Conservation (phyloP, 345 rosid species). For the Gossypium raimondii region DNA sequence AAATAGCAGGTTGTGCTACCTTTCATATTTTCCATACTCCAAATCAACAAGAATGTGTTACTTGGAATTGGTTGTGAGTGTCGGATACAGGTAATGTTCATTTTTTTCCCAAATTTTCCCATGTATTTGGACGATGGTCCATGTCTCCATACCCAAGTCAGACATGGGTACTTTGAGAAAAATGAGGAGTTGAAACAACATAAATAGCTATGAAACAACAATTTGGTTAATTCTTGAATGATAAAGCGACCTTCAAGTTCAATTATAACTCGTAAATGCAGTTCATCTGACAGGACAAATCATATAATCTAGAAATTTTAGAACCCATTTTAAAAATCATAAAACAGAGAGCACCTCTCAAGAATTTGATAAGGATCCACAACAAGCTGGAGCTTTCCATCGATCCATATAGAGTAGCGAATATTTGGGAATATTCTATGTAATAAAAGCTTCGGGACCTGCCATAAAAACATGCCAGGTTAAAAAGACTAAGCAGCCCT, state of each 20-base stretch:
- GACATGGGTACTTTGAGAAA: not conserved
- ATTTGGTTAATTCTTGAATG: conserved; percentile 1
- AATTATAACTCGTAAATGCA: not conserved
- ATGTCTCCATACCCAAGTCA: not conserved
- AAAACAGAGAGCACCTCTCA: conserved; percentile 53
- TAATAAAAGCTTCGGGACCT: conserved; percentile 85
- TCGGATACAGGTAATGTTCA: not conserved
- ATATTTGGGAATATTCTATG: conserved; percentile 77
- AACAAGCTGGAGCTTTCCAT: conserved; percentile 87
- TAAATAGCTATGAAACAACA: not conserved
- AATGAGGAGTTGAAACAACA: not conserved
- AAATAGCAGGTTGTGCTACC: no score
- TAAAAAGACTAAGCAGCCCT: conserved; percentile 7
- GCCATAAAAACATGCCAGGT: conserved; percentile 27
- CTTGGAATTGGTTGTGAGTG: no score
- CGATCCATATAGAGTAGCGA: conserved; percentile 83
- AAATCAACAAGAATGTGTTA: no score
- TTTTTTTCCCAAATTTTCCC: not conserved
- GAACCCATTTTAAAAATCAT: conserved; percentile 3
- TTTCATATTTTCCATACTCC: no score
- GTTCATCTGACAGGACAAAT: not conserved
- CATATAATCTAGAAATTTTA: not conserved
- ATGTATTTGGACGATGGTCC: not conserved
- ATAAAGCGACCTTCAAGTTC: not conserved
- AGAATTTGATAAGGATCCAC: conserved; percentile 86